These are phyloP conservation scores for Cytidiella melzeri DNA, from an alignment of 768 basidiomycete genomes.

Conservation along the genomic window DNA sequence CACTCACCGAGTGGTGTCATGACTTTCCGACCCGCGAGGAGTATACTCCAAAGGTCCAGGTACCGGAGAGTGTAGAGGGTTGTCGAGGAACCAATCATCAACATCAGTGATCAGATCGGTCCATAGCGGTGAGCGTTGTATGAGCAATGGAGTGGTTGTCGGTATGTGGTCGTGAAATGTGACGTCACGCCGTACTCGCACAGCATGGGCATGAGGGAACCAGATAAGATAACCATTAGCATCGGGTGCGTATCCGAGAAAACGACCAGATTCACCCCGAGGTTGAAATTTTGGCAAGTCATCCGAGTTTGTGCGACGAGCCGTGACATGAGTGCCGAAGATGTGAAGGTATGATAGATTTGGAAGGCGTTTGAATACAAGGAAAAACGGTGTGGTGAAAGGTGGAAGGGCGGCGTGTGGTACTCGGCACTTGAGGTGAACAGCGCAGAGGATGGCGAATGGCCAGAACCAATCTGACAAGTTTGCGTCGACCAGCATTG, in stretches of 20 bases:
- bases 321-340: slow-evolving; percentile 20
- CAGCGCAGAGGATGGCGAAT: slow-evolving; percentile 20
- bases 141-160: background rate
- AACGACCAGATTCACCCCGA: no score
- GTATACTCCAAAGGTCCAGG: background rate
- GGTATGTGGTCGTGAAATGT: no score
- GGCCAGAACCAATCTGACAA: slow-evolving; percentile 22
- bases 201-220: background rate
- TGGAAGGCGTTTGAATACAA: no score
- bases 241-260: no score
- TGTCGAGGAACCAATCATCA: no score
- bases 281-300: slow-evolving; percentile 1
- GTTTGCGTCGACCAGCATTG: slow-evolving; percentile 19
- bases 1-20: no score
- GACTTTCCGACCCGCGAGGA: no score
- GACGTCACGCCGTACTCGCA: slow-evolving; percentile 4
- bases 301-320: slow-evolving; percentile 15
- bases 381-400: no score
- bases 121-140: background rate
- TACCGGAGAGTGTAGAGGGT: background rate
- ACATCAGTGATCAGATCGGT: no score
- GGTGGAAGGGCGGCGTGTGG: slow-evolving; percentile 7
- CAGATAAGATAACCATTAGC: no score
- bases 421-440: slow-evolving; percentile 14
- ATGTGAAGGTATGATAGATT: slow-evolving; percentile 13